Evolutionary conservation across 345 rosid species (phyloP).

Genomic region (Eutrema yunnanense): DNA sequence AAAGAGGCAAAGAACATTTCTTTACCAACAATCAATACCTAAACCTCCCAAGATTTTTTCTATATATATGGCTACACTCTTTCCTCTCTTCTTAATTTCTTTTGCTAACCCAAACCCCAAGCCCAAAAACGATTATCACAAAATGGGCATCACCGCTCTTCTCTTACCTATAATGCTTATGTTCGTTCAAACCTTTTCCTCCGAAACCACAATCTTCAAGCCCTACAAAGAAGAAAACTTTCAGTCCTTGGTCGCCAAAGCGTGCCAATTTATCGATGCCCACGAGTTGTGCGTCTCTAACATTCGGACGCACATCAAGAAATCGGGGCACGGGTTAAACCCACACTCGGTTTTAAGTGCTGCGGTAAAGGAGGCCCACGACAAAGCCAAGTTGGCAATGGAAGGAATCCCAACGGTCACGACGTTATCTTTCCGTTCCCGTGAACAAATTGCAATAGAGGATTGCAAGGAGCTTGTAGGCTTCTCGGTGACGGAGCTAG

Average conservation of each 20-base stretch:
- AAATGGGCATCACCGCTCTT: constrained; percentile 42
- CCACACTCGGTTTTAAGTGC: constrained; percentile 52
- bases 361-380: constrained; percentile 50
- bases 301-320: constrained; percentile 35
- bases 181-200: constrained; percentile 21
- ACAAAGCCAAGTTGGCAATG: constrained; percentile 63
- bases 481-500: constrained; percentile 82
- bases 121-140: not conserved
- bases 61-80: not conserved
- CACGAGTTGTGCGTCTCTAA: constrained; percentile 47
- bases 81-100: not conserved
- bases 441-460: constrained; percentile 73
- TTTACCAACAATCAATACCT: constrained; percentile 46
- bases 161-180: constrained; percentile 33
- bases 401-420: constrained; percentile 51
- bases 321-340: constrained; percentile 25
- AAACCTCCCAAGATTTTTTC: not conserved
- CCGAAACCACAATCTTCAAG: constrained; percentile 20
- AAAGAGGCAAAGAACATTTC: constrained; percentile 41
- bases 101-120: constrained; percentile 12
- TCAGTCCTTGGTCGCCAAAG: constrained; percentile 38
- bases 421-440: constrained; percentile 47
- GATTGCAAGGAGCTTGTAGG: constrained; percentile 94
- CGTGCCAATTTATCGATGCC: constrained; percentile 43
- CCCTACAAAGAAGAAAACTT: constrained; percentile 31